Base-by-base conservation (phyloP, 2,329 filamentous ascomycete genomes). In the Aspergillus versicolor region DNA sequence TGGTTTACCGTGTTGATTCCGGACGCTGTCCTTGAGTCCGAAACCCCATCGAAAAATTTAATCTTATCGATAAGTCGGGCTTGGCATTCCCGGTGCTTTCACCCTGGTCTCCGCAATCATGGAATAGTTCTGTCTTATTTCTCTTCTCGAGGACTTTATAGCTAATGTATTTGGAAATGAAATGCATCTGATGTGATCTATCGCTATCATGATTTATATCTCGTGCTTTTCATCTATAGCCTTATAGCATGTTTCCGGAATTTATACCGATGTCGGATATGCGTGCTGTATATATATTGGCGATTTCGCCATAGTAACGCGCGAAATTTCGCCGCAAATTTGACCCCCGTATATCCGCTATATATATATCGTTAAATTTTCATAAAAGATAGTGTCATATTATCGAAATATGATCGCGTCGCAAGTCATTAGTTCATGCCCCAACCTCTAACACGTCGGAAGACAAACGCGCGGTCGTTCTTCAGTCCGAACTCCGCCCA, bases 401-500 rank as follows among this genome's bases (percentile, higher is more conserved):
- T 49, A 21, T n/a, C 21, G 13, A 24, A 21, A 19, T 40, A n/a
- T 7, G 24, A 24, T n/a, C 32, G 43, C 34, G 37, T 52, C 27
- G 40, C 32, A 19, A 32, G 43, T 66, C 57, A 54, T 66, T 54
- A 67, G 34, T 46, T 66, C 56, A 81, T 70, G 2, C 80, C 81
- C 76, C 82, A 88, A 42, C 84, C 85, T 68, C 77, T 83, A 5
- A 88, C 85, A 41, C 85, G 71, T 63, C 81, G 82, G 76, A 84
- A 88, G 59, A 84, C 84, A 67, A 82, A 88, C 2, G 83, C 74
- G 59, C 80, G 75, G 71, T 87, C 83, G 66, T 88, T 85, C 68
- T 82, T 83, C 64, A 88, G 67, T 2, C 78, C 79, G 74, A 97
- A 97, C 75, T 90, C 88, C 4, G 82, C 90, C 89, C 90, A 94